Evolutionary conservation across 2,329 filamentous ascomycete species (phyloP), one percentile per base, ranked within the genome.

Genomic region (Xylariaceae sp.): DNA sequence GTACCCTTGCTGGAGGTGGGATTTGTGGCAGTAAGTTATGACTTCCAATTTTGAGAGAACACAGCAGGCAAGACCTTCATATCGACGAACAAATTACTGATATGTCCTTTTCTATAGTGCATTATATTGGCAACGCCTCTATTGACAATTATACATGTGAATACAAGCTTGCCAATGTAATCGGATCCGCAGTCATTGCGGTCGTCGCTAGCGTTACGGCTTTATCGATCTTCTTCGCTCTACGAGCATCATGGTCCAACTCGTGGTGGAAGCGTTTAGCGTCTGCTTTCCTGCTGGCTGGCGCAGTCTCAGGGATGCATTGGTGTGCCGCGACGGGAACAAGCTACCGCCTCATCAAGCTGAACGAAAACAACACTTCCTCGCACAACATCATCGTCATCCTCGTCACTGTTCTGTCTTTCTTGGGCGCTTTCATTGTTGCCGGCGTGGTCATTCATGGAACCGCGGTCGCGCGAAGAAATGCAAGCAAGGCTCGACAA

Each of bases 301-400:
- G 81, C 14, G 89, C 87, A 39, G 88, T 94, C 2, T 91, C 86
- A 10, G 89, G 88, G 1, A 94, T 95, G 90, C 90, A 95, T 71
- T 95, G 89, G 87, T 87, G 87, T 50, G 90, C 87, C 31, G 80
- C 86, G 3, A 78, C 82, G 11, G 88, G 88, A 14, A 94, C 89
- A 3, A 67, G 70, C 9, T 94, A 92, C 66, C 77, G 76, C 41
- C 69, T 89, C 47, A 69, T 78, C 57, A 66, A 75, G 42, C 66
- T 78, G 47, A 73, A 74, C 45, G 60, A 66, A 13, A 67, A 63
- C 40, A 71, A 72, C 44, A 66, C 74, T 44, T 68, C 81, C 28
- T 80, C 82, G 9, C 76, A 84, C 45, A 84, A 84, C 48, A 79
- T 81, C 5, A 89, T 87, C 18, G 80, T 91, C 12, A 84, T 91